Evolutionary conservation across 163 green algal species (phyloP), one percentile per base, ranked within the genome.

Genomic region (Trebouxia gelatinosa): DNA sequence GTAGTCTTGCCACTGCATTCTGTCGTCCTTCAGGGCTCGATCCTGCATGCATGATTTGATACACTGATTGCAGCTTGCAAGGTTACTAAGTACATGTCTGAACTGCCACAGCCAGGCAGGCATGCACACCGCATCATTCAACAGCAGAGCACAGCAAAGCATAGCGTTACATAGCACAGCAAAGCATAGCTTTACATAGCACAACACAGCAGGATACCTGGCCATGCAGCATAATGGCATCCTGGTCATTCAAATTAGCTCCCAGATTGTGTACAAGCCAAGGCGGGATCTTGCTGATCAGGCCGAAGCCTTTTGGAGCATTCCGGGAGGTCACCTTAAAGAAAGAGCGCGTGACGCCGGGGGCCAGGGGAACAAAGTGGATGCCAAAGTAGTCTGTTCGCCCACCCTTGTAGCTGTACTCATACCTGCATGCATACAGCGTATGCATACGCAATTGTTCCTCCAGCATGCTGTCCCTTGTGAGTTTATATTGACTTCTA

Each of bases 1-100:
- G 76, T 84, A 90, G 61, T 79, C 66, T n/a, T 46, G 38, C 86
- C 86, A 90, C 7, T 68, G 59, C 4, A 40, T 39, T 16, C 31
- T 29, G 1, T 68, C 59, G 23, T 68, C 59, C 28, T 31, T 21
- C 29, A 68, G 9, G 39, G 59, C 59, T 28, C 39, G 39, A 23
- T 68, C 59, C 59, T 68, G 29, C 31, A 54, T n/a, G n/a, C n/a
- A n/a, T n/a, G n/a, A n/a, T n/a, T n/a, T n/a, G n/a, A n/a, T n/a
- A n/a, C n/a, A n/a, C n/a, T n/a, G n/a, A n/a, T n/a, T n/a, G n/a
- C n/a, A n/a, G n/a, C n/a, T n/a, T n/a, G n/a, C n/a, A n/a, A n/a
- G n/a, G n/a, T n/a, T n/a, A n/a, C n/a, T n/a, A n/a, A n/a, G n/a
- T n/a, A n/a, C n/a, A n/a, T n/a, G n/a, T n/a, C n/a, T n/a, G n/a